Percentiles rank a stretch among this genome's conserved stretches.
These are phyloP conservation scores for Adenanthera pavonina DNA, from an alignment of 306 rosid genomes.

Conservation along the genomic window DNA sequence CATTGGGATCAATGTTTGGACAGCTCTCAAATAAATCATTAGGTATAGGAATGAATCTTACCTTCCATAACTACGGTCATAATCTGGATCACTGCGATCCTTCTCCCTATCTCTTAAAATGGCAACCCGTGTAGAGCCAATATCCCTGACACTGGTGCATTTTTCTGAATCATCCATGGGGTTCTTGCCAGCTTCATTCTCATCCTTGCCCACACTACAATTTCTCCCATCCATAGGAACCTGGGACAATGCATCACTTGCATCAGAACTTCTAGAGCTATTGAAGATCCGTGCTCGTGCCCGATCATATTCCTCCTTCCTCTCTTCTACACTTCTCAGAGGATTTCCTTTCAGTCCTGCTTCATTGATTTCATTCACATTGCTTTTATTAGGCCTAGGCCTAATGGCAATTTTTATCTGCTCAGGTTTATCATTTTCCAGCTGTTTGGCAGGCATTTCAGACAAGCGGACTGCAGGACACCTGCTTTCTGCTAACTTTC, in stretches of 20 bases:
- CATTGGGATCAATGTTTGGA: slow-evolving; percentile 11
- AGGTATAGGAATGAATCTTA: slow-evolving; percentile 33
- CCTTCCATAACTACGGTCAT: slow-evolving; percentile 89
- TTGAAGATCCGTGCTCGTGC: slow-evolving; percentile 94
- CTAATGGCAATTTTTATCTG: slow-evolving; percentile 61
- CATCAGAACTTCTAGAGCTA: slow-evolving; percentile 53
- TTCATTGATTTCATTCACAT: slow-evolving; percentile 53
- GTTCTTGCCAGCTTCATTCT: slow-evolving; percentile 57
- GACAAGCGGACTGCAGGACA: slow-evolving; percentile 66
- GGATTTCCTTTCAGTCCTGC: slow-evolving; percentile 51
- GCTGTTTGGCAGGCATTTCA: slow-evolving; percentile 73
- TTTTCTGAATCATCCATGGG: slow-evolving; percentile 54
- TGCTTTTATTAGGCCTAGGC: slow-evolving; percentile 59
- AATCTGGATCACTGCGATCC: slow-evolving; percentile 90
- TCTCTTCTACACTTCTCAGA: slow-evolving; percentile 86
- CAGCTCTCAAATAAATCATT: slow-evolving; percentile 10
- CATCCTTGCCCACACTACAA: slow-evolving; percentile 53
- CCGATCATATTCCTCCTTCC: slow-evolving; percentile 90
- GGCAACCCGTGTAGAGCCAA: slow-evolving; percentile 76
- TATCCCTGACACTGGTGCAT: slow-evolving; percentile 48
- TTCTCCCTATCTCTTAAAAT: slow-evolving; percentile 88
- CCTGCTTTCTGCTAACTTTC: slow-evolving; percentile 69
- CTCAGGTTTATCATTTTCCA: slow-evolving; percentile 59
- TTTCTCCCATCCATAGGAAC: slow-evolving; percentile 51
- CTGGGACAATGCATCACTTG: slow-evolving; percentile 47